Evolutionary conservation across 179 eudicot genomes (phyloP).

Genomic region (Silene noctiflora): DNA sequence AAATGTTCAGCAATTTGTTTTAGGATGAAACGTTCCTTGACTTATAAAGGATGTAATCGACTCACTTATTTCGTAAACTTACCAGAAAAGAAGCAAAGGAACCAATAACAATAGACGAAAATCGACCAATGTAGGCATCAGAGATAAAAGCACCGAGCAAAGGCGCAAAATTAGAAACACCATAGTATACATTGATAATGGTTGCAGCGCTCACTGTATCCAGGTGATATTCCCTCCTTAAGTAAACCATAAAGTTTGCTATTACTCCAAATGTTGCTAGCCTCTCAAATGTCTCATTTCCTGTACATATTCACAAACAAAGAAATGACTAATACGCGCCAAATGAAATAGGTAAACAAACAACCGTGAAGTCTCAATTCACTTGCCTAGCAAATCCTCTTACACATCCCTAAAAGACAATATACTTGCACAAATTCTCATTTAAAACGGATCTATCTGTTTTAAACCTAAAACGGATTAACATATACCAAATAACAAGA

Average conservation of each 20-base stretch:
- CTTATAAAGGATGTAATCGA: too few species aligned
- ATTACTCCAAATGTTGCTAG: slow-evolving; percentile 45
- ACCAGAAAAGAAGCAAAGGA: slow-evolving; percentile 45
- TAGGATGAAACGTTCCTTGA: too few species aligned
- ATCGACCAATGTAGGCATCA: slow-evolving; percentile 56
- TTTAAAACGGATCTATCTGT: too few species aligned
- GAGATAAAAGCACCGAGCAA: slow-evolving; percentile 58
- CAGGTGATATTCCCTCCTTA: slow-evolving; percentile 44
- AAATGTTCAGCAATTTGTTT: background rate
- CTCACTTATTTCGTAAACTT: background rate
- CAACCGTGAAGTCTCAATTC: too few species aligned
- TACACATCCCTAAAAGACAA: too few species aligned
- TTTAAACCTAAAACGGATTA: too few species aligned
- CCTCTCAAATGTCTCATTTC: slow-evolving; percentile 65
- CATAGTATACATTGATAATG: slow-evolving; percentile 43
- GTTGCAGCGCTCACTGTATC: slow-evolving; percentile 52
- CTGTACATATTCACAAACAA: slow-evolving; percentile 15
- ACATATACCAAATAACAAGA: too few species aligned
- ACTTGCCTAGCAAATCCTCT: too few species aligned
- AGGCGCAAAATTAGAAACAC: slow-evolving; percentile 48
- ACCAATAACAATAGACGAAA: slow-evolving; percentile 41
- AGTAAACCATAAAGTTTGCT: slow-evolving; percentile 54
- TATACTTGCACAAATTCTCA: too few species aligned
- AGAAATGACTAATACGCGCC: too few species aligned
- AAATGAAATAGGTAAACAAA: background rate